Evolutionary conservation across 192 early-diverging fungal genomes (phyloP), one percentile per base, ranked within the genome.

Genomic region (Dissophora ornata): DNA sequence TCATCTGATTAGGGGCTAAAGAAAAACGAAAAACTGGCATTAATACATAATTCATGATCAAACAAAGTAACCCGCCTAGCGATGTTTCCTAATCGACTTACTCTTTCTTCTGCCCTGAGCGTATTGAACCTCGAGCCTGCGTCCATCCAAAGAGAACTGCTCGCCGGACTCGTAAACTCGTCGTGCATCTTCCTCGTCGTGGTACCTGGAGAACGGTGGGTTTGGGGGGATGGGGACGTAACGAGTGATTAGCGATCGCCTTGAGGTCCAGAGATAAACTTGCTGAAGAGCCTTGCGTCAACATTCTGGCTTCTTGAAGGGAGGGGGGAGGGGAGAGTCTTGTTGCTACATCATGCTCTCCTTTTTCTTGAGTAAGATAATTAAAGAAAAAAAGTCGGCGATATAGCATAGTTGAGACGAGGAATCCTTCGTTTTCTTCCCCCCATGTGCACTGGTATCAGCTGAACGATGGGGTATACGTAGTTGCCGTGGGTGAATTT

Each of bases 81-180:
- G n/a, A n/a, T n/a, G n/a, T n/a, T n/a, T n/a, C n/a, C n/a, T 21
- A 44, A 34, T n/a, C 2, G 18, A 52, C 73, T 51, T 67, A 77
- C 73, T 77, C 65, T 77, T 77, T 67, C 73, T 67, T 24, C 59
- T 46, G 11, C 73, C 73, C 54, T 77, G 73, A 12, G 73, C 73
- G 32, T 67, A 77, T 12, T 77, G 63, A 4, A 77, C 19, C 6
- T 38, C 63, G 21, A 77, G 73, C 45, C 61, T 66, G 41, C 73
- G 73, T 4, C 73, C 73, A 45, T 77, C 73, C 19, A 77, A 44
- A 19, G 46, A 12, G 51, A 77, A 77, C 40, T 67, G 32, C 53
- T 77, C 73, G 34, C 73, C 65, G 32, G 73, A 62, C 38, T 77
- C 73, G 47, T 40, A 67, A 25, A 77, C 65, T 16, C 73, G 64